phyloP scores from a whole-genome alignment of 805 yeast species.

The Tetrapisispora namnaoensis region DNA sequence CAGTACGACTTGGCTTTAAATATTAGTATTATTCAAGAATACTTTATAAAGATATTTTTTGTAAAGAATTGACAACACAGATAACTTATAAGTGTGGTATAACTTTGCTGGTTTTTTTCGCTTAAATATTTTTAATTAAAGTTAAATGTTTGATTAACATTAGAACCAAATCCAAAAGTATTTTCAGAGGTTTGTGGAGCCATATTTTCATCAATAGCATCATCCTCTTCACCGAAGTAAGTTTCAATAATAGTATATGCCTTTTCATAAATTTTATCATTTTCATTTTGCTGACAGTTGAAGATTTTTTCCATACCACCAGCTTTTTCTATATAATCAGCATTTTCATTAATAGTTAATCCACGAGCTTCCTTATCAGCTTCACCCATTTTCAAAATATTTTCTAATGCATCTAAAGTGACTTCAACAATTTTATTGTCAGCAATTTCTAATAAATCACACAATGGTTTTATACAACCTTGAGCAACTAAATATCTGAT shows the following conservation, averaged over 20 bases:
- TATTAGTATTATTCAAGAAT: no score
- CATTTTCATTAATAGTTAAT: constrained; percentile 67
- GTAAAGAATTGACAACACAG: not conserved
- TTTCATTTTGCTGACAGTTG: constrained; percentile 84
- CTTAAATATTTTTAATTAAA: constrained; percentile 14
- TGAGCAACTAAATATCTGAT: constrained; percentile 86
- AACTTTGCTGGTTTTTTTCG: not conserved
- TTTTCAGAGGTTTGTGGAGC: constrained; percentile 72
- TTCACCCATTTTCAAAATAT: constrained; percentile 90
- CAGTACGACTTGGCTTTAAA: no score
- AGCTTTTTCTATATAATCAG: constrained; percentile 90
- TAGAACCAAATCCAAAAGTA: constrained; percentile 79
- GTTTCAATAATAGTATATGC: constrained; percentile 85
- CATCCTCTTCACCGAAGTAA: constrained; percentile 80
- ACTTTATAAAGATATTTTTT: no score
- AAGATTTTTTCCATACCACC: constrained; percentile 97
- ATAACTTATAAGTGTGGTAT: not conserved
- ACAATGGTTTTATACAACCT: constrained; percentile 94
- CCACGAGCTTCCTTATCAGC: constrained; percentile 73
- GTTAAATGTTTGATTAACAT: constrained; percentile 40
- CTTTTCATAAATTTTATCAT: constrained; percentile 85
- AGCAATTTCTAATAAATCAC: constrained; percentile 80
- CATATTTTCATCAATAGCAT: constrained; percentile 60
- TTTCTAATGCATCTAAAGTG: constrained; percentile 89
- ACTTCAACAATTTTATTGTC: constrained; percentile 91